These are phyloP conservation scores for Durusdinium trenchii DNA, from an alignment of 73 alveolate genomes.

Conservation along the genomic window DNA sequence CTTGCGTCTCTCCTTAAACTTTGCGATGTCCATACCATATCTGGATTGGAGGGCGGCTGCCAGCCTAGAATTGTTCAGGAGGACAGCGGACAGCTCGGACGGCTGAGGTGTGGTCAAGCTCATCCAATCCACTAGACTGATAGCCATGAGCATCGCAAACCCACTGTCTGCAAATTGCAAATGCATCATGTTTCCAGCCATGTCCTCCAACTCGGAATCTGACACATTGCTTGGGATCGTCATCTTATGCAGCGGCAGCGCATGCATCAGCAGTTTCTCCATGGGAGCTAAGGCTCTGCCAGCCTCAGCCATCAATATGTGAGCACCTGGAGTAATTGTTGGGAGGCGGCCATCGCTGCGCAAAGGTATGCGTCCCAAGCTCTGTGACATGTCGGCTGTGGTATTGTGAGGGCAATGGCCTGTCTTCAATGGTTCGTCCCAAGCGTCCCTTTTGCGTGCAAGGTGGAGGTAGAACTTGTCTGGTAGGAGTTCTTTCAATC, in stretches of 20 bases:
- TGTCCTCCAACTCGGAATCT: neutral
- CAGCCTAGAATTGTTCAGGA: no score
- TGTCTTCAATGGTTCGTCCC: neutral
- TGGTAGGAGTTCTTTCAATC: neutral
- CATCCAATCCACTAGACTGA: neutral
- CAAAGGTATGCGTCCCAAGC: neutral
- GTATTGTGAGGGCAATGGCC: no score
- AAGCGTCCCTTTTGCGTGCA: neutral
- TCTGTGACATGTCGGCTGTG: neutral
- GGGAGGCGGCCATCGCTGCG: neutral
- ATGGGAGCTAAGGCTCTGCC: neutral
- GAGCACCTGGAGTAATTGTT: neutral
- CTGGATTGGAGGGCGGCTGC: no score
- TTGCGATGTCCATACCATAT: no score
- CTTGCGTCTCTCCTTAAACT: no score
- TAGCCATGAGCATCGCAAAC: neutral
- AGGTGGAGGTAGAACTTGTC: neutral
- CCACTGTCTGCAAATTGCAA: neutral
- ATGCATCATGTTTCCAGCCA: constrained; percentile 12
- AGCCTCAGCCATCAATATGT: neutral
- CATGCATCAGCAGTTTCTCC: neutral
- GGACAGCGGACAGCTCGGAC: no score
- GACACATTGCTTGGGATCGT: neutral
- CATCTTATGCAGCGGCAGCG: neutral
- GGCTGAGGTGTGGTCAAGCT: no score